phyloP scores from a whole-genome alignment of 2,329 filamentous ascomycete species.

The Chaetomiaceae sp. region DNA sequence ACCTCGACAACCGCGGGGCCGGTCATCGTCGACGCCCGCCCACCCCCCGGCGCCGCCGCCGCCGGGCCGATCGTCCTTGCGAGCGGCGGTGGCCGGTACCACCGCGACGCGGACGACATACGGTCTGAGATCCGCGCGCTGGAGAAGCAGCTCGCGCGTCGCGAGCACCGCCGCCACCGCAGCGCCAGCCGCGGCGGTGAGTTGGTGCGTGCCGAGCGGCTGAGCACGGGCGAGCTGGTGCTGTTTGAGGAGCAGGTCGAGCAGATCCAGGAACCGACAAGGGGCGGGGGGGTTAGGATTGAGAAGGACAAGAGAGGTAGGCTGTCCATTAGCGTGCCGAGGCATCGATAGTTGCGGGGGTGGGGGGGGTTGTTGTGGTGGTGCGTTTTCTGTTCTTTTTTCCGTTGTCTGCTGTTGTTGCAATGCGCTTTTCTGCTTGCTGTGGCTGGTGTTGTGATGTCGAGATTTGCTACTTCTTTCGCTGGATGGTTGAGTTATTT shows the following conservation, averaged over 20 bases:
- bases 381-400: conserved; percentile 23
- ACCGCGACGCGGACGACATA: conserved; percentile 51
- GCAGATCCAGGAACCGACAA: conserved; percentile 43
- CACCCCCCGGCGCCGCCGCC: conserved; percentile 33
- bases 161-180: conserved; percentile 11
- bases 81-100: not conserved
- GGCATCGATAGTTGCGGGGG: conserved; percentile 47
- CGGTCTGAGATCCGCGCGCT: conserved; percentile 65
- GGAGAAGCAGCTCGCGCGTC: conserved; percentile 53
- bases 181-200: conserved; percentile 40
- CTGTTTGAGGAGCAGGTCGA: conserved; percentile 57
- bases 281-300: conserved; percentile 58
- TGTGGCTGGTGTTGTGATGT: too few relatives aligned
- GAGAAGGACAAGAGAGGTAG: conserved; percentile 95
- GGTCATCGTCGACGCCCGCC: conserved; percentile 36
- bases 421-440: not conserved
- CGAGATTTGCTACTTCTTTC: too few relatives aligned
- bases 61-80: conserved; percentile 32
- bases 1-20: conserved; percentile 27
- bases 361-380: conserved; percentile 25
- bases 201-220: conserved; percentile 49
- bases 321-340: conserved; percentile 78
- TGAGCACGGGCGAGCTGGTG: conserved; percentile 56
- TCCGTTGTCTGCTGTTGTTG: too few relatives aligned
- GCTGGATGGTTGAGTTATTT: too few relatives aligned